Percentiles rank a stretch among this genome's conserved stretches.
phyloP scores from a whole-genome alignment of 176 grass and related monocot species.

The Canna indica region DNA sequence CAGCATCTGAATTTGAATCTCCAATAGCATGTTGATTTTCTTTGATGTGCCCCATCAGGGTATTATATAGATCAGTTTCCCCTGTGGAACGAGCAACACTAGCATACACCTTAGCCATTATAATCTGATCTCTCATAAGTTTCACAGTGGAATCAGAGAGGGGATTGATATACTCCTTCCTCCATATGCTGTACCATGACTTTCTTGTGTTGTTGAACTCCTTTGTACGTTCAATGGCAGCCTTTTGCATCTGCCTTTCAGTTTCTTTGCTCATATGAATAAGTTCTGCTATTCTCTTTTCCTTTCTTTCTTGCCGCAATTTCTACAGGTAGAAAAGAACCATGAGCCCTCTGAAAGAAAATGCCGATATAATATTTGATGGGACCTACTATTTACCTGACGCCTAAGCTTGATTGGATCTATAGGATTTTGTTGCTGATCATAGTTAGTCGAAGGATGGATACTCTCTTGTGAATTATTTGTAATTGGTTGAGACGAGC shows the following conservation, averaged over 20 bases:
- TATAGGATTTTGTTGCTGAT: not conserved
- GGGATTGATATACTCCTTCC: constrained; percentile 13
- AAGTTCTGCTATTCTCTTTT: constrained; percentile 3
- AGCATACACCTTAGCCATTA: constrained; percentile 27
- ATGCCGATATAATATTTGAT: not conserved
- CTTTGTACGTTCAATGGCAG: constrained; percentile 19
- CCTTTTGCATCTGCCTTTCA: constrained; percentile 20
- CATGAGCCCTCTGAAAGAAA: not conserved
- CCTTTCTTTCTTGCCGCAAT: constrained; percentile 7
- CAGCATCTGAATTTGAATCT: constrained; percentile 24
- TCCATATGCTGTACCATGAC: constrained; percentile 19
- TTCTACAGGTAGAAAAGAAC: constrained; percentile 3
- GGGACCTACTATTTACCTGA: not conserved
- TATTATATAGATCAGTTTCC: not conserved
- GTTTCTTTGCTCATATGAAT: constrained; percentile 15
- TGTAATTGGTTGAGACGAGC: not conserved
- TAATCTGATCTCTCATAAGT: constrained; percentile 25
- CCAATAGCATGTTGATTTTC: constrained; percentile 11
- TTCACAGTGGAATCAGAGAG: constrained; percentile 15
- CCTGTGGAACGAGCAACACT: constrained; percentile 17
- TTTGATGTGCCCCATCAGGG: constrained; percentile 13
- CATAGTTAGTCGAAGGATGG: not conserved
- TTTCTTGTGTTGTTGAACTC: constrained; percentile 12
- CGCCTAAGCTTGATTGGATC: constrained; percentile 7
- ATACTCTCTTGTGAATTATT: not conserved